Percentiles rank a stretch among this genome's conserved stretches.
These are phyloP conservation scores for Hemisphaericaspora nanyangensis DNA, from an alignment of 805 yeast genomes.

Conservation along the genomic window DNA sequence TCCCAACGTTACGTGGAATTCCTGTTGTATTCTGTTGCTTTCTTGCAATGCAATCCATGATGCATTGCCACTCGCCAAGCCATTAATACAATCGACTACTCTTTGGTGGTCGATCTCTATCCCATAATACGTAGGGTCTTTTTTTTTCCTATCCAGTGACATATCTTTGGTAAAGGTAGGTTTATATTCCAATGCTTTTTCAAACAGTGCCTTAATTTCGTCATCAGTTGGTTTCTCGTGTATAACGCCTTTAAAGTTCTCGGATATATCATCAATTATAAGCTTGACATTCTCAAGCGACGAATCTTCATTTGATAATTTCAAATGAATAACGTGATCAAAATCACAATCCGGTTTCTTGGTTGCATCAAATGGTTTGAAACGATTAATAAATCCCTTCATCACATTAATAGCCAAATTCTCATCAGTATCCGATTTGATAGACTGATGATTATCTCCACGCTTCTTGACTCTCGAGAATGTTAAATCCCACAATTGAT, in stretches of 20 bases:
- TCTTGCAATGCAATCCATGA: conserved; percentile 24
- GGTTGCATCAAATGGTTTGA: conserved; percentile 51
- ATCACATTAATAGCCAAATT: conserved; percentile 57
- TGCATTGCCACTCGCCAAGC: conserved; percentile 4
- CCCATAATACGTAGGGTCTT: conserved; percentile 9
- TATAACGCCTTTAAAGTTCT: conserved; percentile 41
- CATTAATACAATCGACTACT: conserved; percentile 6
- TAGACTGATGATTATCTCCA: conserved; percentile 88
- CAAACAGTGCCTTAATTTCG: conserved; percentile 44
- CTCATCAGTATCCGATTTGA: conserved; percentile 51
- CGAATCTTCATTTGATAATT: conserved; percentile 30
- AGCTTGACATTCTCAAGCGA: conserved; percentile 47
- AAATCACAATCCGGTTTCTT: conserved; percentile 62
- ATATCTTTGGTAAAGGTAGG: conserved; percentile 47
- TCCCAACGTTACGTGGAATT: conserved; percentile 66
- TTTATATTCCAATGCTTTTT: conserved; percentile 48
- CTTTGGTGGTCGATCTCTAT: conserved; percentile 12
- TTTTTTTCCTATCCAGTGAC: conserved; percentile 1
- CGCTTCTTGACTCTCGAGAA: conserved; percentile 55
- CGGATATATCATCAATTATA: conserved; percentile 35
- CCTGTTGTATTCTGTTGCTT: conserved; percentile 40
- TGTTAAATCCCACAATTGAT: conserved; percentile 49
- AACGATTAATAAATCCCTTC: conserved; percentile 68
- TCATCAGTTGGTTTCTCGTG: conserved; percentile 38
- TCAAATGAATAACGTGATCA: conserved; percentile 60